A percentile compares a stretch with the other conserved stretches of the same genome.
phyloP scores from a whole-genome alignment of 2,329 filamentous ascomycete species.

The Fusarium haematococcum region DNA sequence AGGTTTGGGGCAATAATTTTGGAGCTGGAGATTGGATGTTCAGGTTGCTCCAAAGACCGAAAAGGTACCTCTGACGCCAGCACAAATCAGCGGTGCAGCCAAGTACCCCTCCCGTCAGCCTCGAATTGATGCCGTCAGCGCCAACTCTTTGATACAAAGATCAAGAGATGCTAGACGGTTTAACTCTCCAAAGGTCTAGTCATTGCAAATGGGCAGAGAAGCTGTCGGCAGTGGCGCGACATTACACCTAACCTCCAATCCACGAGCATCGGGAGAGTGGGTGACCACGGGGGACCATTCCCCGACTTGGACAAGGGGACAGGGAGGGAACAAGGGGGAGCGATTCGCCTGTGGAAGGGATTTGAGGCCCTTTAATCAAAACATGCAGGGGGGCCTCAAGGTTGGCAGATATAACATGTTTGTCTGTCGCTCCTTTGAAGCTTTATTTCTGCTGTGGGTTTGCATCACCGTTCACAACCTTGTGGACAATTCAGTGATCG shows the following conservation, averaged over 20 bases:
- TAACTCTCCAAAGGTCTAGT: background rate
- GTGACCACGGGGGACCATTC: conserved; percentile 1
- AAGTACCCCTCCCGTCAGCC: conserved; percentile 22
- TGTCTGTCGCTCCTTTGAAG: background rate
- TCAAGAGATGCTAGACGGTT: background rate
- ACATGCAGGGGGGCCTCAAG: conserved; percentile 18
- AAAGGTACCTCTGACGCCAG: conserved; percentile 33
- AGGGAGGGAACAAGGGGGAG: conserved; percentile 13
- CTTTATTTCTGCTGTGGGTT: background rate
- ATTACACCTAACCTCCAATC: background rate
- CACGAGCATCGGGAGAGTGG: background rate
- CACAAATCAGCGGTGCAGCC: background rate
- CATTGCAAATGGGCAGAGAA: background rate
- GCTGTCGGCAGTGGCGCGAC: background rate
- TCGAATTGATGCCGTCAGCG: background rate
- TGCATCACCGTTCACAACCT: background rate
- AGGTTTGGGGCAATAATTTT: conserved; percentile 41
- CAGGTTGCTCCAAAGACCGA: background rate
- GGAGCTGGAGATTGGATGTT: conserved; percentile 36
- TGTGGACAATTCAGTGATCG: background rate
- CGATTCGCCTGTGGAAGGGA: conserved; percentile 30
- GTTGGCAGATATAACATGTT: conserved; percentile 5
- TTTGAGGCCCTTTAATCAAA: conserved; percentile 42
- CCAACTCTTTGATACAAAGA: background rate
- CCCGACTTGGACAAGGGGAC: conserved; percentile 23